Evolutionary conservation across 2,329 filamentous ascomycete genomes (phyloP), one percentile per base, ranked within the genome.

Genomic region (Cordyceps pruinosa): DNA sequence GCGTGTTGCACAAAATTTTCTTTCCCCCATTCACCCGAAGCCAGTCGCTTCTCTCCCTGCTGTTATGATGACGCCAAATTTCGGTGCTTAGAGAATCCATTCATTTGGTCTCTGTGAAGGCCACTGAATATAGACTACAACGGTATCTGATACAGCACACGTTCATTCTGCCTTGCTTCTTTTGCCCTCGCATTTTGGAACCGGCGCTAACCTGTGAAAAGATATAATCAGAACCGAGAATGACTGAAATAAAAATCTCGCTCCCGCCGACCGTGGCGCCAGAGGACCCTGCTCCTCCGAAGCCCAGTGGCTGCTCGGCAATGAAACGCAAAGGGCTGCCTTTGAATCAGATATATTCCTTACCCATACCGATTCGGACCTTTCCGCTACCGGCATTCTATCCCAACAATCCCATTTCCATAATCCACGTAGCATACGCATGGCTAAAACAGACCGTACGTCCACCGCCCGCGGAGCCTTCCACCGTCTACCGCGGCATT

Each of bases 361-460:
- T 90, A 58, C 89, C 91, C 56, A 82, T 89, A 6, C 94, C 94
- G 26, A 75, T 97, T 60, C 83, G 85, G 62, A 87, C 89, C 6
- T 89, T 93, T 68, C 91, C 93, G 25, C 79, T 97, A 10, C 94
- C 94, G 37, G 82, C 83, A 48, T 89, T 99, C 70, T 89, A 96
- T 64, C 93, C 93, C 54, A 90, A 89, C 72, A 97, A 97, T 69
- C 94, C 94, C 44, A 72, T 97, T 45, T 97, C 93, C 37, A 75
- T 97, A 37, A 76, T 97, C 61, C 88, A 92, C 65, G 80, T 97
- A 62, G 81, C 85, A 41, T 88, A 88, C 66, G 83, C 86, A 58
- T 93, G 92, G 80, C 70, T 93, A 58, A 84, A 82, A 47, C 90
- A 94, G 66, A 74, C 88, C 7, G 70, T 96, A 47, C 78, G 87